These are phyloP conservation scores for Colletotrichum caudatum DNA, from an alignment of 2,329 filamentous ascomycete genomes.

Conservation along the genomic window DNA sequence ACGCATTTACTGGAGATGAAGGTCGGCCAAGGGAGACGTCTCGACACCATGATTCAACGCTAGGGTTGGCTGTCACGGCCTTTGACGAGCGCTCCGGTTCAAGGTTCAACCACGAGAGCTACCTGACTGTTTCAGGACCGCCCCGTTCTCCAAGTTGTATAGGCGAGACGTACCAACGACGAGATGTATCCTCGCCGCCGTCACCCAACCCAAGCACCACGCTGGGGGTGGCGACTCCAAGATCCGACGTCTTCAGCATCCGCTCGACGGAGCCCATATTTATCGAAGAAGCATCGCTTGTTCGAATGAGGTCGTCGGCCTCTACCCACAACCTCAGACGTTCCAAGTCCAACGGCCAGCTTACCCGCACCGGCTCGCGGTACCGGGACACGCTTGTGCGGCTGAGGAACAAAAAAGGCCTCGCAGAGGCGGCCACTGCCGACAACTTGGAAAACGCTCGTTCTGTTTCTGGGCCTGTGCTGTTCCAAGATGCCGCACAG, in stretches of 20 bases:
- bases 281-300: slow-evolving; percentile 55
- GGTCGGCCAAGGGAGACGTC: background rate
- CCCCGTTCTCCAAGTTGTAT: slow-evolving; percentile 50
- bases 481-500: slow-evolving; percentile 44
- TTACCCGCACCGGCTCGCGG: slow-evolving; percentile 48
- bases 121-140: slow-evolving; percentile 40
- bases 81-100: slow-evolving; percentile 82
- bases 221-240: slow-evolving; percentile 48
- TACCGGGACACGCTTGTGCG: slow-evolving; percentile 47
- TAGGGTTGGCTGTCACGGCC: slow-evolving; percentile 49
- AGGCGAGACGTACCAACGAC: slow-evolving; percentile 50
- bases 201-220: slow-evolving; percentile 40
- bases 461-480: slow-evolving; percentile 47
- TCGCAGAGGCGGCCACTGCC: slow-evolving; percentile 21
- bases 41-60: slow-evolving; percentile 31
- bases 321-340: slow-evolving; percentile 47
- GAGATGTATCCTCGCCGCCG: slow-evolving; percentile 30
- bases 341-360: slow-evolving; percentile 55
- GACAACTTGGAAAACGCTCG: slow-evolving; percentile 36
- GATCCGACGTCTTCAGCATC: slow-evolving; percentile 51
- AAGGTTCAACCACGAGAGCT: slow-evolving; percentile 57
- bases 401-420: slow-evolving; percentile 5
- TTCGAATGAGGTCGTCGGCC: slow-evolving; percentile 51
- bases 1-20: slow-evolving; percentile 8
- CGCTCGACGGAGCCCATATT: slow-evolving; percentile 53